These are phyloP conservation scores for Phytophthora litchii DNA, from an alignment of 352 stramenopile genomes.

Conservation along the genomic window DNA sequence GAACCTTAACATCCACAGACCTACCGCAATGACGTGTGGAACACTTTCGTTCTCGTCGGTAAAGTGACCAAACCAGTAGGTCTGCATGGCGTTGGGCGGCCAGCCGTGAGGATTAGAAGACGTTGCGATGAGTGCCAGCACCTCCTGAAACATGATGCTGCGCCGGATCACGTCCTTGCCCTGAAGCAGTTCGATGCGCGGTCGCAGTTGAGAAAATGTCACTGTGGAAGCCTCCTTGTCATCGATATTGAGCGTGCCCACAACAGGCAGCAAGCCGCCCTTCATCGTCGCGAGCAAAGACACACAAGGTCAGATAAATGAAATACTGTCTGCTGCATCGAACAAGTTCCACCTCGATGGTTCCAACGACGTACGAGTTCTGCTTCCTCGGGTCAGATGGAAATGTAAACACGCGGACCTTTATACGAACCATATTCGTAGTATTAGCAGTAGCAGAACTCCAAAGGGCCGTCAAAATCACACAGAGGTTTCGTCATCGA, in stretches of 20 bases:
- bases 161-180: slow-evolving; percentile 70
- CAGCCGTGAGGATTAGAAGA: slow-evolving; percentile 70
- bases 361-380: slow-evolving; percentile 83
- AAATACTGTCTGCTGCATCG: neutral
- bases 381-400: slow-evolving; percentile 64
- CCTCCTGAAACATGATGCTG: slow-evolving; percentile 79
- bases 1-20: neutral
- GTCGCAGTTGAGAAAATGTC: slow-evolving; percentile 69
- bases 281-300: slow-evolving; percentile 14
- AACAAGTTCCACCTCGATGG: slow-evolving; percentile 44
- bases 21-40: slow-evolving; percentile 53
- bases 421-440: slow-evolving; percentile 13
- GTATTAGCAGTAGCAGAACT: no score
- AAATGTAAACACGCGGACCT: slow-evolving; percentile 83
- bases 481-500: neutral
- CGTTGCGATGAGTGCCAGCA: slow-evolving; percentile 61
- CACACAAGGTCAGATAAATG: slow-evolving; percentile 1
- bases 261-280: slow-evolving; percentile 62
- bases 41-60: slow-evolving; percentile 42
- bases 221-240: slow-evolving; percentile 56
- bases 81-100: slow-evolving; percentile 67
- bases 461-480: slow-evolving; percentile 1
- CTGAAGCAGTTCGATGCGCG: slow-evolving; percentile 71
- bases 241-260: slow-evolving; percentile 69
- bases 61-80: slow-evolving; percentile 82